Evolutionary conservation across 1,139 yeast genomes (phyloP).

Genomic region (Lipomyces yarrowii): DNA sequence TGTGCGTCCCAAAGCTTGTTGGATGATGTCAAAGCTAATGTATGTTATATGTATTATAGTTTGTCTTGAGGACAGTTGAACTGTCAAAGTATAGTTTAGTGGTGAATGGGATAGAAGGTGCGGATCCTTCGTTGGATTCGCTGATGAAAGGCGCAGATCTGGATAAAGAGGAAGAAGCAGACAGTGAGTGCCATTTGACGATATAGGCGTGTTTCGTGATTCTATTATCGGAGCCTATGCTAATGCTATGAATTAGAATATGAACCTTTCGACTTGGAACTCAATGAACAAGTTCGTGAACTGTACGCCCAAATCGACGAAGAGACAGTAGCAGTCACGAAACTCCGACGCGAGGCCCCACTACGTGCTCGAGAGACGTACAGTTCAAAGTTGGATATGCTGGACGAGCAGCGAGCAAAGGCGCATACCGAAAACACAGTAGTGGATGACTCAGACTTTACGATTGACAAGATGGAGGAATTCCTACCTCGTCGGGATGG

Average conservation of each 20-base stretch:
- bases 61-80: constrained; percentile 55
- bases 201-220: not conserved
- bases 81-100: constrained; percentile 54
- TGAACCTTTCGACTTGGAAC: constrained; percentile 62
- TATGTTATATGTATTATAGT: constrained; percentile 31
- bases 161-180: constrained; percentile 30
- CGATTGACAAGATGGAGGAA: constrained; percentile 1
- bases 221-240: not conserved
- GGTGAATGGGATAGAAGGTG: constrained; percentile 48
- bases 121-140: constrained; percentile 30
- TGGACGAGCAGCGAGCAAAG: constrained; percentile 15
- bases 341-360: constrained; percentile 54
- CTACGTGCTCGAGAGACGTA: constrained; percentile 34
- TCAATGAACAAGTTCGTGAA: constrained; percentile 54
- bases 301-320: constrained; percentile 55
- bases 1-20: not conserved
- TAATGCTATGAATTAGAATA: constrained; percentile 9
- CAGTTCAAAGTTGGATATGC: constrained; percentile 28
- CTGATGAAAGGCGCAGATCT: constrained; percentile 32
- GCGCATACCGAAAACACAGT: not conserved
- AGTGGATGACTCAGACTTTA: not conserved
- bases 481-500: constrained; percentile 15
- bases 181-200: constrained; percentile 24
- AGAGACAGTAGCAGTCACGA: constrained; percentile 54
- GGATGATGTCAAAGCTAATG: not conserved